Percentiles rank a stretch among this genome's conserved stretches.
phyloP scores from a whole-genome alignment of 805 yeast genomes.

The Starmera amethionina region DNA sequence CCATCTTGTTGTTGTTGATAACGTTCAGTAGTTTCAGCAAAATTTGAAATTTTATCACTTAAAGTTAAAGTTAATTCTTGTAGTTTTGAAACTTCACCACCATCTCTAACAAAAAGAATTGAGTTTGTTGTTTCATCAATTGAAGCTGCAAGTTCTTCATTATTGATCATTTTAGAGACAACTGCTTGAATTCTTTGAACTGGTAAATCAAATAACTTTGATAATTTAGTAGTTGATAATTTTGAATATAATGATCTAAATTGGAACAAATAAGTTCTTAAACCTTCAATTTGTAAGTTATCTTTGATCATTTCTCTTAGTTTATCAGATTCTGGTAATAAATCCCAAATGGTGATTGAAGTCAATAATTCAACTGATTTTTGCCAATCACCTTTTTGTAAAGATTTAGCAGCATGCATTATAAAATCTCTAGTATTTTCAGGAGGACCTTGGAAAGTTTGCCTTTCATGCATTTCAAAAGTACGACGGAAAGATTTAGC shows the following conservation, averaged over 20 bases:
- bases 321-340: slow-evolving; percentile 59
- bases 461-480: slow-evolving; percentile 88
- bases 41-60: slow-evolving; percentile 69
- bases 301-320: slow-evolving; percentile 63
- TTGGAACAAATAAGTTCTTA: slow-evolving; percentile 85
- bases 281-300: slow-evolving; percentile 81
- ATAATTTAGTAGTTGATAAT: slow-evolving; percentile 57
- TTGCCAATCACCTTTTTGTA: slow-evolving; percentile 87
- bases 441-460: slow-evolving; percentile 94
- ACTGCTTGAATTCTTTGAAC: slow-evolving; percentile 48
- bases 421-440: slow-evolving; percentile 92
- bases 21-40: slow-evolving; percentile 80
- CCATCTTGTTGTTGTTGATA: slow-evolving; percentile 31
- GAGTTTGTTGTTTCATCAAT: slow-evolving; percentile 57
- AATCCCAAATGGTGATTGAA: slow-evolving; percentile 77
- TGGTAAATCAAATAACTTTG: slow-evolving; percentile 56
- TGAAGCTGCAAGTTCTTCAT: slow-evolving; percentile 68
- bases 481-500: slow-evolving; percentile 84
- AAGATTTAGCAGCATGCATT: slow-evolving; percentile 82
- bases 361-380: slow-evolving; percentile 62
- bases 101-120: slow-evolving; percentile 54
- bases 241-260: slow-evolving; percentile 70
- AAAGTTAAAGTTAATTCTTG: slow-evolving; percentile 82
- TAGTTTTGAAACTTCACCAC: slow-evolving; percentile 71
- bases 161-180: slow-evolving; percentile 65